A percentile compares a stretch with the other conserved stretches of the same genome.
These are phyloP conservation scores for Cryphonectria japonica DNA, from an alignment of 2,329 filamentous ascomycete genomes.

Conservation along the genomic window DNA sequence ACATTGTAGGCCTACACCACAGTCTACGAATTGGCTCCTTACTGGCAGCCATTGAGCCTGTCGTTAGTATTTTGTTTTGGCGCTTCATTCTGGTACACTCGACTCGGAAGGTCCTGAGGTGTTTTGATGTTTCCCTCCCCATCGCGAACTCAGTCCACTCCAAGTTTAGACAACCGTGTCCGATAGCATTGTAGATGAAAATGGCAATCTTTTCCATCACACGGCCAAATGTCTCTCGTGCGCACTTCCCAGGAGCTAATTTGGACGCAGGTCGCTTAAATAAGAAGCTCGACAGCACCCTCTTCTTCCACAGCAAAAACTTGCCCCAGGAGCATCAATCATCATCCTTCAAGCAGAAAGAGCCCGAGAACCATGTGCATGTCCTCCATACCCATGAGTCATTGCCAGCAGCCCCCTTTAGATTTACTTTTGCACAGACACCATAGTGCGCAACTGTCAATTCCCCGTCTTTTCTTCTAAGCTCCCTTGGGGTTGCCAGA, in stretches of 20 bases:
- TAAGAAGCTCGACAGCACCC: too few species aligned
- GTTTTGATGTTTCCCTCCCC: not conserved
- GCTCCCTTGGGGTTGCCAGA: too few species aligned
- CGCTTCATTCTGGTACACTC: not conserved
- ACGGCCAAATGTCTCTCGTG: too few species aligned
- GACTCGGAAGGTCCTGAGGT: not conserved
- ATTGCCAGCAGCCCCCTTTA: too few species aligned
- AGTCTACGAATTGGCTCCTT: not conserved
- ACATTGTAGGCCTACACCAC: not conserved
- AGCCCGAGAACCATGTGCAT: too few species aligned
- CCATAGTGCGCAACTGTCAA: too few species aligned
- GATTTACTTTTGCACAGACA: too few species aligned
- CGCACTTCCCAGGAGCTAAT: not conserved
- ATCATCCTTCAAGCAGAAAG: too few species aligned
- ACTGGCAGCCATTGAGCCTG: not conserved
- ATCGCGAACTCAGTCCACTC: not conserved
- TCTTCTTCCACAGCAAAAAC: too few species aligned
- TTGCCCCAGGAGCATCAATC: too few species aligned
- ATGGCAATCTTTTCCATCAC: not conserved
- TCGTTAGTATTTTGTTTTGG: not conserved
- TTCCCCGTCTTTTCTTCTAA: too few species aligned
- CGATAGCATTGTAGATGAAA: not conserved
- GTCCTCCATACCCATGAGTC: too few species aligned
- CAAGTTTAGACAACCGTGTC: not conserved
- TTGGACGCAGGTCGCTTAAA: not conserved